phyloP scores from a whole-genome alignment of 352 stramenopile species.

The Pythium vanterpoolii region DNA sequence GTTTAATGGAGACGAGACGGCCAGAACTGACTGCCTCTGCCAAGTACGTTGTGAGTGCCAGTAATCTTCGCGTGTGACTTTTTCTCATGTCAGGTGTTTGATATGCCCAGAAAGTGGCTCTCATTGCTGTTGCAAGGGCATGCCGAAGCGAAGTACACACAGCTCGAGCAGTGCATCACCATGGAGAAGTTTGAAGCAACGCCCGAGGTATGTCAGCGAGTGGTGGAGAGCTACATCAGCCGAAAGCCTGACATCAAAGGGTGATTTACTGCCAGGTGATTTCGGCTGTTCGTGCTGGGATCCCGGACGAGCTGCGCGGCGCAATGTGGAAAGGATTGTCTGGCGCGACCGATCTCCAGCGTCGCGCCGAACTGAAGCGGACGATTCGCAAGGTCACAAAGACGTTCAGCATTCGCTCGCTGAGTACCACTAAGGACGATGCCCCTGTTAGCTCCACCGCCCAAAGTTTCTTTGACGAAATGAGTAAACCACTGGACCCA shows the following conservation, averaged over 20 bases:
- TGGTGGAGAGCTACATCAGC: no score
- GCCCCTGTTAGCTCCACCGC: not conserved
- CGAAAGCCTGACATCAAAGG: not conserved
- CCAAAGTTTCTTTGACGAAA: constrained; percentile 43
- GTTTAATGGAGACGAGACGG: constrained; percentile 16
- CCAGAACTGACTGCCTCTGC: constrained; percentile 58
- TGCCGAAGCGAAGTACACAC: constrained; percentile 79
- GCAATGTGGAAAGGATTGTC: constrained; percentile 77
- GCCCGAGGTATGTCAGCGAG: constrained; percentile 39
- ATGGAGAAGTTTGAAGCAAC: constrained; percentile 55
- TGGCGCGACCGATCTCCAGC: constrained; percentile 53
- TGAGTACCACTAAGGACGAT: constrained; percentile 2
- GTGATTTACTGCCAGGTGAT: constrained; percentile 40
- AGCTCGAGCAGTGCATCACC: constrained; percentile 74
- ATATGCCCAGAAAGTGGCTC: constrained; percentile 70
- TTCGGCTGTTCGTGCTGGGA: constrained; percentile 67
- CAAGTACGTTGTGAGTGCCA: constrained; percentile 29
- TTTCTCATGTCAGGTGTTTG: not conserved
- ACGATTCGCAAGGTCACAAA: constrained; percentile 53
- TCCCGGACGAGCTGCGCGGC: constrained; percentile 71
- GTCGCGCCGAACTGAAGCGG: constrained; percentile 54
- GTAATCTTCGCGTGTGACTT: not conserved
- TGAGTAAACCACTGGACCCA: constrained; percentile 38
- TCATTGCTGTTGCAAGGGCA: constrained; percentile 68
- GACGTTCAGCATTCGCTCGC: constrained; percentile 31